Percentiles rank a stretch among this genome's conserved stretches.
These are phyloP conservation scores for Dictyostelium firmibasis DNA, from an alignment of 78 protist species.

Conservation along the genomic window DNA sequence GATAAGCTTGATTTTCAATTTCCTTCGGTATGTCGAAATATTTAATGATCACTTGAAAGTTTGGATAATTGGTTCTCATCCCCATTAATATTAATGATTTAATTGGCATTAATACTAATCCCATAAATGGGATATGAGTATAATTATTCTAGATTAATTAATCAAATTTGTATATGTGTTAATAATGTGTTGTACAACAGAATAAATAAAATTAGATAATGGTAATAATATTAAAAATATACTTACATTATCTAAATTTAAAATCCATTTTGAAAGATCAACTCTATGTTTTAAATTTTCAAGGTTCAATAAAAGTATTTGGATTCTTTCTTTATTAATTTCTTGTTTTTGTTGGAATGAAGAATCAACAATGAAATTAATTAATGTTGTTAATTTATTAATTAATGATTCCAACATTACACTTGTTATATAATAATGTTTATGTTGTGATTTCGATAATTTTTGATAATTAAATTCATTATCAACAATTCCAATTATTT, in stretches of 20 bases:
- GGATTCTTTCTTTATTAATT: conserved; percentile 21
- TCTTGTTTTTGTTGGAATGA: background rate
- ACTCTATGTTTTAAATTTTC: conserved; percentile 41
- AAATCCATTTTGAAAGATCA: conserved; percentile 51
- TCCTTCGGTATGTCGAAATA: conserved; percentile 27
- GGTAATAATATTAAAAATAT: too few relatives aligned
- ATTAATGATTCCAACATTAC: conserved; percentile 26
- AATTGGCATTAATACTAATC: conserved; percentile 64
- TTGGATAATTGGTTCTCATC: conserved; percentile 62
- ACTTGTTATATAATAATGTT: conserved; percentile 13
- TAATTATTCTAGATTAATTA: background rate
- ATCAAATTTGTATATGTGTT: too few relatives aligned
- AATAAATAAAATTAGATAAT: too few relatives aligned
- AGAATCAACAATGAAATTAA: conserved; percentile 7
- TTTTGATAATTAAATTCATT: background rate
- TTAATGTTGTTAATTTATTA: background rate
- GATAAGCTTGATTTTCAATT: conserved; percentile 7
- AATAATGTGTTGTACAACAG: too few relatives aligned
- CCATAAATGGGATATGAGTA: conserved; percentile 51
- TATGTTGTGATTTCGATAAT: conserved; percentile 4
- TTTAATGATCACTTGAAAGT: background rate
- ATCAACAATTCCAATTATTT: conserved; percentile 11
- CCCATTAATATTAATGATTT: conserved; percentile 42
- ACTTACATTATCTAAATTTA: background rate
- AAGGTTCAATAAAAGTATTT: conserved; percentile 18